Base-by-base conservation (phyloP, 1,139 yeast species). In the Kodamaea alishanica region DNA sequence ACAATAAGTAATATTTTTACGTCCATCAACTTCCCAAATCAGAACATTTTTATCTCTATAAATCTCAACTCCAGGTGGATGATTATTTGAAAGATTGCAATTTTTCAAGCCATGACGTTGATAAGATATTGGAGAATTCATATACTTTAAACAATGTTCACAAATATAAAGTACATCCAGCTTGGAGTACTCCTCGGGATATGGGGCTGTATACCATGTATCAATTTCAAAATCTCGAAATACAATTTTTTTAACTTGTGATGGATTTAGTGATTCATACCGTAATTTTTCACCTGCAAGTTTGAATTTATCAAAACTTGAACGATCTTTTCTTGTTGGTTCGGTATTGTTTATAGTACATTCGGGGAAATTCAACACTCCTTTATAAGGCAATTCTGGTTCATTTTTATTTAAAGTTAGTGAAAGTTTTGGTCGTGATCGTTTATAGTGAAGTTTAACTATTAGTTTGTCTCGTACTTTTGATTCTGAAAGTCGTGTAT, bases 181-280 rank as follows among this genome's bases (percentile, higher is more conserved):
- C 32, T 73, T 74, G 27, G 88, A 78, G 53, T 81, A 86, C 54
- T 88, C 95, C 46, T 85, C 89, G 0, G 98, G 97, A 55, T 87
- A 92, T 1, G 97, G 97, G 0, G 97, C 84, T 4, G 87, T 78
- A 58, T 87, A 89, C 96, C 97, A 88, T 0, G 97, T 87, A 45
- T 83, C 84, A 24, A 90, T 86, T 56, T 83, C 90, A 55, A 62
- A 78, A 38, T 75, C 75, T 28, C 89, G 77, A 47, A 90, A 80
- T 48, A 80, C 84, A 23, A 90, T 83, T 40, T 70, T 67, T 30
- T 72, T 67, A 24, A 71, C 65, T 39, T 65, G 65, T 2, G 70
- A 61, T 41, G 56, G 52, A 31, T 52, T 42, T 10, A 33, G 38
- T 4, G 61, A 15, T 23, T 40, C 36, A 8, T 38, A 23, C 7